phyloP scores from a whole-genome alignment of 495 filamentous ascomycete genomes.

The Penicillium parvum region DNA sequence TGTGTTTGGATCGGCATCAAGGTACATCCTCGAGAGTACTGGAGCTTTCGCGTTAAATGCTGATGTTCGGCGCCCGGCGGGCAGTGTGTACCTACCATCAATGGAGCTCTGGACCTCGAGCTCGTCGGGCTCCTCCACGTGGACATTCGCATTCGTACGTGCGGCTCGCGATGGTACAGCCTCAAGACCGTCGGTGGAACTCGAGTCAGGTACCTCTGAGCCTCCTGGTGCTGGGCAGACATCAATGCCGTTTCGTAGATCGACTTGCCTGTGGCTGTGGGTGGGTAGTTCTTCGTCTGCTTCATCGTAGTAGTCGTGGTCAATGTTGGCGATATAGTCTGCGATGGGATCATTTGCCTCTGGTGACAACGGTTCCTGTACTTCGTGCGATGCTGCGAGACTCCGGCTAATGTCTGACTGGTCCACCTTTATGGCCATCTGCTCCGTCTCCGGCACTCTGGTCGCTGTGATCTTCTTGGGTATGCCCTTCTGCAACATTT shows the following conservation, averaged over 20 bases:
- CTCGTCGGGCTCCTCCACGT: not conserved
- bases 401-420: not conserved
- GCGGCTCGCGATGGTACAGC: not conserved
- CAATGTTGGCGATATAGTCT: slow-evolving; percentile 77
- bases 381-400: not conserved
- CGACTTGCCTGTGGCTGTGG: slow-evolving; percentile 2
- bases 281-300: slow-evolving; percentile 17
- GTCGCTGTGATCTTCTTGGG: too few relatives aligned
- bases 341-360: slow-evolving; percentile 52
- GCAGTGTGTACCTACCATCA: slow-evolving; percentile 2
- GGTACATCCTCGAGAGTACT: slow-evolving; percentile 16
- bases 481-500: slow-evolving; percentile 1
- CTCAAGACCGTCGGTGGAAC: slow-evolving; percentile 2
- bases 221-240: slow-evolving; percentile 4
- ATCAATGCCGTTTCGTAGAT: slow-evolving; percentile 10
- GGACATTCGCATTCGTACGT: too few relatives aligned
- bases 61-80: not conserved
- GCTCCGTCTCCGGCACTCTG: too few relatives aligned
- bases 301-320: slow-evolving; percentile 23
- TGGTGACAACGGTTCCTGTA: slow-evolving; percentile 6
- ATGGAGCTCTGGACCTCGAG: slow-evolving; percentile 6
- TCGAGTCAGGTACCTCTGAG: not conserved
- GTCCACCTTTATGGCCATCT: too few relatives aligned
- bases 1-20: slow-evolving; percentile 10
- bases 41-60: slow-evolving; percentile 1